These are phyloP conservation scores for Eimeria falciformis DNA, from an alignment of 169 alveolate species.

Conservation along the genomic window DNA sequence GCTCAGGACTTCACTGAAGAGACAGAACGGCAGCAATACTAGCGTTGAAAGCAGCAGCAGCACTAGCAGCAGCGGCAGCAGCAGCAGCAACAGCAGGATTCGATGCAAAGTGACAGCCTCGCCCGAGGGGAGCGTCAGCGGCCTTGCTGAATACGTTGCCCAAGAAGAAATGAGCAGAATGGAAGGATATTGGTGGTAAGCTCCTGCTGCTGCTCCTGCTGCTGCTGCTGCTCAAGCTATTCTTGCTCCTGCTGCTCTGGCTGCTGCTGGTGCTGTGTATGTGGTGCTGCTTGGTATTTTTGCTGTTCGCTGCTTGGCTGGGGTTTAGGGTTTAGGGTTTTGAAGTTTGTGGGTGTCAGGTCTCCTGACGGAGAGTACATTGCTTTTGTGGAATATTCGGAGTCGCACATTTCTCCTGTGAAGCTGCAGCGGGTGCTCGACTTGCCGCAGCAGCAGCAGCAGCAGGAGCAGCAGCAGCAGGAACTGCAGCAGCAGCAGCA, in stretches of 20 bases:
- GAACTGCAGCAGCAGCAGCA: constrained; percentile 4
- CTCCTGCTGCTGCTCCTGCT: constrained; percentile 26
- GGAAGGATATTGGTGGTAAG: constrained; percentile 77
- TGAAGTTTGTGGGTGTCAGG: constrained; percentile 51
- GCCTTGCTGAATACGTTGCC: constrained; percentile 71
- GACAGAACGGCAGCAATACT: not conserved
- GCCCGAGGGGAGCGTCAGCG: constrained; percentile 20
- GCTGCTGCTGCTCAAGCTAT: not conserved
- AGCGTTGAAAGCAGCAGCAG: constrained; percentile 22
- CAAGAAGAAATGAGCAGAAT: constrained; percentile 70
- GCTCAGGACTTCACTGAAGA: not conserved
- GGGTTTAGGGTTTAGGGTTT: constrained; percentile 29
- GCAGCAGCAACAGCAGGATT: not conserved
- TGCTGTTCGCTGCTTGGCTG: not conserved
- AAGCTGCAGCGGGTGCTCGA: constrained; percentile 56
- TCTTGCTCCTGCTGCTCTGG: not conserved
- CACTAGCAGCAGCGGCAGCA: constrained; percentile 42
- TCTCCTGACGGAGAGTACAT: constrained; percentile 63
- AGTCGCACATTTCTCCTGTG: constrained; percentile 61
- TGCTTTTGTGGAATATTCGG: constrained; percentile 54
- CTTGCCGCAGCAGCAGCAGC: constrained; percentile 26
- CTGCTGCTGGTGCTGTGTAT: not conserved
- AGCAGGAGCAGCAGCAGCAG: constrained; percentile 10
- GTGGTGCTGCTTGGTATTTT: not conserved
- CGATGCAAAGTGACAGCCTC: constrained; percentile 32